Evolutionary conservation across 768 basidiomycete genomes (phyloP).

Genomic region (Hemileccinum impolitum): DNA sequence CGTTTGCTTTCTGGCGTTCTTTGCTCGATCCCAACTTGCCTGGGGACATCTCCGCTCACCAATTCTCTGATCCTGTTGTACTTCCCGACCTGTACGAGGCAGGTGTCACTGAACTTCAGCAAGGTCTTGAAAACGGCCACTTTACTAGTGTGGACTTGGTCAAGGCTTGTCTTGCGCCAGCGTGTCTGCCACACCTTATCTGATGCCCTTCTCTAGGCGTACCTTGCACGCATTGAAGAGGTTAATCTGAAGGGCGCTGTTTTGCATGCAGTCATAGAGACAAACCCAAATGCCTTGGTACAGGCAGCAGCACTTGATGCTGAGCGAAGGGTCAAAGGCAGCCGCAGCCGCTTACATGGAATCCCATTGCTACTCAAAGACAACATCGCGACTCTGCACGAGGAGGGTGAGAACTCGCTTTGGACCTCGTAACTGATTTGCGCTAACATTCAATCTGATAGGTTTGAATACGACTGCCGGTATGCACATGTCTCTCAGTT

Average conservation of each 20-base stretch:
- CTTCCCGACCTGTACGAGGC: constrained; percentile 64
- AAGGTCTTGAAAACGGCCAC: constrained; percentile 45
- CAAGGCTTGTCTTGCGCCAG: constrained; percentile 37
- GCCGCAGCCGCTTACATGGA: constrained; percentile 50
- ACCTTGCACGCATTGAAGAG: constrained; percentile 62
- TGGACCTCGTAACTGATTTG: background rate
- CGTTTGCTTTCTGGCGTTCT: constrained; percentile 4
- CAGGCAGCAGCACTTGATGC: constrained; percentile 50
- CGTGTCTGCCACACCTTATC: background rate
- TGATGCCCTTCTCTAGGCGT: constrained; percentile 47
- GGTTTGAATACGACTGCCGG: constrained; percentile 41
- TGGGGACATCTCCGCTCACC: constrained; percentile 11
- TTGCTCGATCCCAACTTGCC: constrained; percentile 7
- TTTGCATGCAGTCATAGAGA: constrained; percentile 59
- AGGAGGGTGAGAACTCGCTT: constrained; percentile 23
- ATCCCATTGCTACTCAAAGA: constrained; percentile 60
- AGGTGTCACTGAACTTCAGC: constrained; percentile 52
- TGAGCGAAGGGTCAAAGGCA: constrained; percentile 44
- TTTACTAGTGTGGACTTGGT: constrained; percentile 65
- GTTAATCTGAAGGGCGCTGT: constrained; percentile 58
- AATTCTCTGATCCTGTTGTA: background rate
- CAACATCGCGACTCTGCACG: constrained; percentile 34
- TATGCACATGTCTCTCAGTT: constrained; percentile 2
- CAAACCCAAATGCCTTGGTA: constrained; percentile 50
- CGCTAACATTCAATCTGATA: constrained; percentile 1